Evolutionary conservation across 2,329 filamentous ascomycete species (phyloP).

Genomic region (Tetracladium maxilliforme): DNA sequence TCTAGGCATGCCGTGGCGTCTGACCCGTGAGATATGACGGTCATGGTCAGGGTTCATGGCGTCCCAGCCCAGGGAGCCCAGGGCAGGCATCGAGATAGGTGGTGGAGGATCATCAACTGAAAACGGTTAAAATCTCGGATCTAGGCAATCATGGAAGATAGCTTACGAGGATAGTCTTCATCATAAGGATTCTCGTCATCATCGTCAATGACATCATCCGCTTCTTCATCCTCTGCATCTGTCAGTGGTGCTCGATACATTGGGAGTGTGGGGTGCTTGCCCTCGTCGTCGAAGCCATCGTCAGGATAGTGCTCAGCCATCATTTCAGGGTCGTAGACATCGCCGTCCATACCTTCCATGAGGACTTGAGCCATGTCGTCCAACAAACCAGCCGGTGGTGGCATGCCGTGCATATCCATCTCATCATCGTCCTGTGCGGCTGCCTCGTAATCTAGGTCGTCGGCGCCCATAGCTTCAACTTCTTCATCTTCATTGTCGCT

Average conservation of each 20-base stretch:
- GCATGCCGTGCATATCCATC: too few species aligned
- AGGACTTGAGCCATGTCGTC: too few species aligned
- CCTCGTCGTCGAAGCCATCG: slow-evolving; percentile 44
- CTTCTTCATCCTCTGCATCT: slow-evolving; percentile 55
- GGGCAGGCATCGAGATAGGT: slow-evolving; percentile 23
- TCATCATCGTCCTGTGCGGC: slow-evolving; percentile 36
- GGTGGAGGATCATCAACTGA: slow-evolving; percentile 23
- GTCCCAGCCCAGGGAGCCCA: slow-evolving; percentile 47
- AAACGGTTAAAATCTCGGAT: slow-evolving; percentile 1
- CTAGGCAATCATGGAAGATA: not conserved
- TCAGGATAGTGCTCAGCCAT: slow-evolving; percentile 31
- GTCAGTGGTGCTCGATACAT: slow-evolving; percentile 4
- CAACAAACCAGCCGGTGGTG: too few species aligned
- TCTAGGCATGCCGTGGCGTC: too few species aligned
- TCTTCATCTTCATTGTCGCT: slow-evolving; percentile 43
- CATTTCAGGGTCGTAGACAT: slow-evolving; percentile 32
- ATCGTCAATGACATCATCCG: slow-evolving; percentile 51
- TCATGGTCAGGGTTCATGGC: slow-evolving; percentile 78
- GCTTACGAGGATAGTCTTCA: slow-evolving; percentile 41
- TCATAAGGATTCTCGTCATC: slow-evolving; percentile 52
- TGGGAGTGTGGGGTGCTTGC: slow-evolving; percentile 14
- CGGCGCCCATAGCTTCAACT: slow-evolving; percentile 24
- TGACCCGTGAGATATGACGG: slow-evolving; percentile 27
- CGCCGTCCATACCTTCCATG: slow-evolving; percentile 21
- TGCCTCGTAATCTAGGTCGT: slow-evolving; percentile 37